phyloP scores from a whole-genome alignment of 2,329 filamentous ascomycete species.

The Amylocarpus encephaloides region DNA sequence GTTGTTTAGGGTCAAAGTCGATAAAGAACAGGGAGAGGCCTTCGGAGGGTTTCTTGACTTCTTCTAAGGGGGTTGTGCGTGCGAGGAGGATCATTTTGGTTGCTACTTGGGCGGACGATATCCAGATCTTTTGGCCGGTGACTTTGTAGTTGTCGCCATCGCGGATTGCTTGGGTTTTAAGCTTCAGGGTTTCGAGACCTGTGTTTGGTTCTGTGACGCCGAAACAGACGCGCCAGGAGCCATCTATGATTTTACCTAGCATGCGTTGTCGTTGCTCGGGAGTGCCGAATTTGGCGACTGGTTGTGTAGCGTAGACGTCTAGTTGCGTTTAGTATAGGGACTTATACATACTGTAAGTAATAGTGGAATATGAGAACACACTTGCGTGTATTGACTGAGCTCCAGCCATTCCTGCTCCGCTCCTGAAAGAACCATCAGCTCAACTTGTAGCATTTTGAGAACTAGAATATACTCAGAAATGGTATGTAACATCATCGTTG shows the following conservation, averaged over 20 bases:
- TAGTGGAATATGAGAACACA: constrained; percentile 7
- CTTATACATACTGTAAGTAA: not conserved
- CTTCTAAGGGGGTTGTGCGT: constrained; percentile 63
- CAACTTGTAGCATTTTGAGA: not conserved
- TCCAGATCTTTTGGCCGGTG: constrained; percentile 83
- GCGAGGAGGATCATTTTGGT: constrained; percentile 78
- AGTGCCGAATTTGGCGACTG: constrained; percentile 66
- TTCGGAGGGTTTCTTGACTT: constrained; percentile 64
- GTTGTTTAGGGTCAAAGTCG: constrained; percentile 55
- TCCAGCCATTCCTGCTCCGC: constrained; percentile 71
- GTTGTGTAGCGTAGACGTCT: constrained; percentile 69
- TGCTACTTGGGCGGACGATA: constrained; percentile 76
- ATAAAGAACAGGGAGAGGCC: constrained; percentile 78
- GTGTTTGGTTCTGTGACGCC: constrained; percentile 81
- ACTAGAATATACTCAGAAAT: constrained; percentile 55
- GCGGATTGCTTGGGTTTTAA: constrained; percentile 58
- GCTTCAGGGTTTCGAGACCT: constrained; percentile 68
- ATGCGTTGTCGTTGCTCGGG: constrained; percentile 55
- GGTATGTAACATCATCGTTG: constrained; percentile 82
- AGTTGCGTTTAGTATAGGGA: not conserved
- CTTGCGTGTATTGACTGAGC: constrained; percentile 56
- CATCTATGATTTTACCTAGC: constrained; percentile 65
- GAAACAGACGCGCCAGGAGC: constrained; percentile 68
- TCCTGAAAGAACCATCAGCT: constrained; percentile 56
- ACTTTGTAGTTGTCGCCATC: constrained; percentile 59